Percentiles rank a stretch among this genome's conserved stretches.
Conservation (phyloP, 345 rosid species). For the Litchi chinensis region DNA sequence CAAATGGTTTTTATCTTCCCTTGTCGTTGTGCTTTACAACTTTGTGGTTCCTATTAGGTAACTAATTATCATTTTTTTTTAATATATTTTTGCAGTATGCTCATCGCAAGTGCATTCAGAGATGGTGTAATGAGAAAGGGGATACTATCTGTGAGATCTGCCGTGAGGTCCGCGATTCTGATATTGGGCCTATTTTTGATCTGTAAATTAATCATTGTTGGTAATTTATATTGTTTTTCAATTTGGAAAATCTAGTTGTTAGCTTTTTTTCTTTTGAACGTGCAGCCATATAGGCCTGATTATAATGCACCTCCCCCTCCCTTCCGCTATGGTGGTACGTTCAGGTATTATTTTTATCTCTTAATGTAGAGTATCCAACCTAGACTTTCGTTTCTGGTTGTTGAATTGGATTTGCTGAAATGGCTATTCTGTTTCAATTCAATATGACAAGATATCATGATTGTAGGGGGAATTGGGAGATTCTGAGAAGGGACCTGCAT, state of each 20-base stretch:
- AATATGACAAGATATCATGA: neutral
- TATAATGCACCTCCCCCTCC: slow-evolving; percentile 64
- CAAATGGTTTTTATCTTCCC: neutral
- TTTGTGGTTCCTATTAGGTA: neutral
- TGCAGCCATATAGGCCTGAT: slow-evolving; percentile 68
- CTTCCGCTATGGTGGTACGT: slow-evolving; percentile 55
- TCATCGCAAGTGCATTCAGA: slow-evolving; percentile 77
- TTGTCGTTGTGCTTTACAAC: neutral
- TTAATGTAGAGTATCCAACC: neutral
- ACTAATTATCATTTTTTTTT: neutral
- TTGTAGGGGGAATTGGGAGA: slow-evolving; percentile 68
- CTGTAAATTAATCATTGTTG: slow-evolving; percentile 1
- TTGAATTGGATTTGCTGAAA: no score
- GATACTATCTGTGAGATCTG: slow-evolving; percentile 83
- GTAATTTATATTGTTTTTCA: neutral
- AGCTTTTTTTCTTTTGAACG: slow-evolving; percentile 15
- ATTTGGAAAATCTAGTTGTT: neutral
- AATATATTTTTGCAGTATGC: slow-evolving; percentile 62
- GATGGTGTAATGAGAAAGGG: slow-evolving; percentile 91
- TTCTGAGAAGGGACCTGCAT: slow-evolving; percentile 51
- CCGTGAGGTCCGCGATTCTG: slow-evolving; percentile 52
- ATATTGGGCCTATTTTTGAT: slow-evolving; percentile 6
- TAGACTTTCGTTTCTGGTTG: neutral
- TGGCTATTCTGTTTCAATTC: neutral
- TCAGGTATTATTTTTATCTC: slow-evolving; percentile 46